Percentiles rank a stretch among this genome's conserved stretches.
These are phyloP conservation scores for Teratosphaeria pseudoeucalypti DNA, from an alignment of 2,329 filamentous ascomycete species.

Conservation along the genomic window DNA sequence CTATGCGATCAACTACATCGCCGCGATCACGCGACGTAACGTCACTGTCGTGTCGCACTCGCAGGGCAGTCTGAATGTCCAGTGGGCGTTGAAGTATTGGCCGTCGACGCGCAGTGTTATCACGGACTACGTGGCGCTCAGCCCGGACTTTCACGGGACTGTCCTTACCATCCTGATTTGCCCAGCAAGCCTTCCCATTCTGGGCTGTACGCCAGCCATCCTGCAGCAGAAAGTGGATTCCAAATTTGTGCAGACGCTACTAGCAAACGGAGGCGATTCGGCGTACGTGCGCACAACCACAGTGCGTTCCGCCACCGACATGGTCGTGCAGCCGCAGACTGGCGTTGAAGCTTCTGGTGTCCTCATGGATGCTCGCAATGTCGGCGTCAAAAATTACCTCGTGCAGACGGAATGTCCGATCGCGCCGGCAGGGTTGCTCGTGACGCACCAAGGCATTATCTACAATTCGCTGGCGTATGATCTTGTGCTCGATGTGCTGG, in stretches of 20 bases:
- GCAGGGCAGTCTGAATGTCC: conserved; percentile 21
- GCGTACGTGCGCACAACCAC: background rate
- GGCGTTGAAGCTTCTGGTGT: background rate
- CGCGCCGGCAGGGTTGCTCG: background rate
- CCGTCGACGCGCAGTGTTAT: conserved; percentile 18
- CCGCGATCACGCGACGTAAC: conserved; percentile 14
- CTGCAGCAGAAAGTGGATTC: background rate
- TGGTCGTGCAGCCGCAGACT: background rate
- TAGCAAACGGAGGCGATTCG: background rate
- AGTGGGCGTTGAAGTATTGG: conserved; percentile 24
- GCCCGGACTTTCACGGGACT: conserved; percentile 20
- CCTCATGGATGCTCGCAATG: background rate
- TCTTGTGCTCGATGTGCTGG: background rate
- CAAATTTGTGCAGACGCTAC: background rate
- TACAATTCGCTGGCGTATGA: background rate
- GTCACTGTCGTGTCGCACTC: conserved; percentile 17
- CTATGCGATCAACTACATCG: conserved; percentile 20
- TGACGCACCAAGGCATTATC: background rate
- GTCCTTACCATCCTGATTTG: background rate
- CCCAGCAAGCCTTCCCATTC: background rate
- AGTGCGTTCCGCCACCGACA: background rate
- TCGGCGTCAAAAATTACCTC: background rate
- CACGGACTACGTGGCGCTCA: conserved; percentile 16
- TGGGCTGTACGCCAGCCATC: background rate
- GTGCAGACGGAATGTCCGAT: background rate